A percentile compares a stretch with the other conserved stretches of the same genome.
These are phyloP conservation scores for Graphilbum sp. DNA, from an alignment of 2,329 filamentous ascomycete species.

Conservation along the genomic window DNA sequence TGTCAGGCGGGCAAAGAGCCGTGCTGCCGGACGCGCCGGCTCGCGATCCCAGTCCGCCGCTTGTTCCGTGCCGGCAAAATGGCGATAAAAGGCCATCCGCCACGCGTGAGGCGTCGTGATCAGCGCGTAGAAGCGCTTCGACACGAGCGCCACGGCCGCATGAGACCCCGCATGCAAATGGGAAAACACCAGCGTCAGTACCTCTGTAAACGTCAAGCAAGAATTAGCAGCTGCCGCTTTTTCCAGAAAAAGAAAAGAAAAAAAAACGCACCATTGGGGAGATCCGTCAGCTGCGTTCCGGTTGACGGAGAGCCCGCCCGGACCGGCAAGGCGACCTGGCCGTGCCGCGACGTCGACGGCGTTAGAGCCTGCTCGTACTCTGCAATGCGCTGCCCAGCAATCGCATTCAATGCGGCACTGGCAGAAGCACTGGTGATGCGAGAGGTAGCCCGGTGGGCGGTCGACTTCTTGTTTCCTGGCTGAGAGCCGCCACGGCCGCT, in stretches of 20 bases:
- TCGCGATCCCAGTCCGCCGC: slow-evolving; percentile 10
- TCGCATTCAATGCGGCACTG: slow-evolving; percentile 10
- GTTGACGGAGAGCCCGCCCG: slow-evolving; percentile 14
- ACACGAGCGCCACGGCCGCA: slow-evolving; percentile 68
- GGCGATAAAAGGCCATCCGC: slow-evolving; percentile 82
- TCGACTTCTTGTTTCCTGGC: background rate
- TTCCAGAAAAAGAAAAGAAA: background rate
- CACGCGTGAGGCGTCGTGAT: slow-evolving; percentile 88
- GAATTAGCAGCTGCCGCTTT: background rate
- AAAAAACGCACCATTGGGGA: slow-evolving; percentile 61
- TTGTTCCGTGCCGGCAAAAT: slow-evolving; percentile 49
- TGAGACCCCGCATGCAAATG: slow-evolving; percentile 78
- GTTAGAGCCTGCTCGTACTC: slow-evolving; percentile 46
- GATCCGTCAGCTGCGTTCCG: slow-evolving; percentile 28
- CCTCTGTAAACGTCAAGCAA: slow-evolving; percentile 47
- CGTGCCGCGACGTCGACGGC: slow-evolving; percentile 22
- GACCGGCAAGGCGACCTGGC: slow-evolving; percentile 9
- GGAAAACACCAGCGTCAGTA: slow-evolving; percentile 79
- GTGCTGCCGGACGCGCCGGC: slow-evolving; percentile 51
- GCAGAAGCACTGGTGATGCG: background rate
- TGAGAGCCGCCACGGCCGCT: slow-evolving; percentile 15
- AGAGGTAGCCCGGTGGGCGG: too few relatives aligned
- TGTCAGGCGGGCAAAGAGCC: slow-evolving; percentile 70
- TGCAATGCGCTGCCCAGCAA: slow-evolving; percentile 35
- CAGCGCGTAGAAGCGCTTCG: slow-evolving; percentile 68